Base-by-base conservation (phyloP, 768 basidiomycete species). In the Tricholoma furcatifolium region DNA sequence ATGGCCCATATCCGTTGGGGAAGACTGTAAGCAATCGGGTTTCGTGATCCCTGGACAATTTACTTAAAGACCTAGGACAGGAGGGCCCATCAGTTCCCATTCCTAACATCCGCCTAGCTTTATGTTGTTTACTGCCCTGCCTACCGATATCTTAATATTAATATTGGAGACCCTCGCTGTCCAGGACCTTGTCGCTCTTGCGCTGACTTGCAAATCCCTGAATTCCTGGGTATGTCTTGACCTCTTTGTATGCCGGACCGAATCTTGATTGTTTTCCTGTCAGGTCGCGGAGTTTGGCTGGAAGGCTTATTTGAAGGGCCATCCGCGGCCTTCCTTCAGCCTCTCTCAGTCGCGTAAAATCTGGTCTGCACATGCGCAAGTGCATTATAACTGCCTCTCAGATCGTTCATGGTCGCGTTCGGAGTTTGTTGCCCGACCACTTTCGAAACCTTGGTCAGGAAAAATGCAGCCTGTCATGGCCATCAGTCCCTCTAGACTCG, bases 221-320 rank as follows among this genome's bases (percentile, higher is more conserved):
- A 58, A 75, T 53, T 57, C 56, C 3, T 51, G 85, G 57, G 87
- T 87, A 57, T 67, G 76, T 70, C 15, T 31, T 15, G 21, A 31
- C 24, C 24, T 12, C 24, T 10, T n/a, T 39, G 30, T 50, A 24
- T 32, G 34, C 42, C 43, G 31, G 17, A 39, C 39, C 41, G 51
- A 36, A 50, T 34, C 20, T 41, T 43, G 21, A 55, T 31, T 32
- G n/a, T 35, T 42, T n/a, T 11, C 6, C 48, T 31, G 34, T 32
- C 51, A 88, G 87, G 77, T 88, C n/a, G 67, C 74, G 39, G 73
- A 78, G 40, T 81, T 76, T 60, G 86, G 85, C 7, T 89, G 86
- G 85, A 61, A 73, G 12, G 66, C 64, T 44, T 81, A 82, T 62
- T 65, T 82, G 27, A 75, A 74, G 32, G 60, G 59, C 30, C 74